These are phyloP conservation scores for Tulasnella sp. DNA, from an alignment of 768 basidiomycete genomes.

Conservation along the genomic window DNA sequence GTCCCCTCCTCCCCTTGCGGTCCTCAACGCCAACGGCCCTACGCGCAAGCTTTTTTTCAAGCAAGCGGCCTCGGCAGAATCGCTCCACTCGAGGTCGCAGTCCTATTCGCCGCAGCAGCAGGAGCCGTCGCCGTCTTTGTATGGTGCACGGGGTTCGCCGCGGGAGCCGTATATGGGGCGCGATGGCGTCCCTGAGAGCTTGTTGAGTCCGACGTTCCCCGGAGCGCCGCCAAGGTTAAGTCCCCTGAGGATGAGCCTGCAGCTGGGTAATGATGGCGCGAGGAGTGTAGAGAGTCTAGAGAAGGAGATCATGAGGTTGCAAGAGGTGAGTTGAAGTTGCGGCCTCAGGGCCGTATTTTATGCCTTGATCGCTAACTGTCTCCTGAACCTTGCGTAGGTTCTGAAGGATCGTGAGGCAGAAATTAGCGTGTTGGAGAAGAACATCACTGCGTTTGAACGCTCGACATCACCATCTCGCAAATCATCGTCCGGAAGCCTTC, in stretches of 20 bases:
- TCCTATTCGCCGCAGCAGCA: constrained; percentile 95
- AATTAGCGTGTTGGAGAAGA: constrained; percentile 60
- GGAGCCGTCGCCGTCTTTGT: constrained; percentile 32
- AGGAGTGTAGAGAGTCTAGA: constrained; percentile 65
- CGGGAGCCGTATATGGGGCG: constrained; percentile 2
- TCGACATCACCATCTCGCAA: constrained; percentile 10
- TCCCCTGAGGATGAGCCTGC: constrained; percentile 16
- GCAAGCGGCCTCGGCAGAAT: constrained; percentile 78
- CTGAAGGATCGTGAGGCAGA: constrained; percentile 88
- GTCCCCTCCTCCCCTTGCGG: constrained; percentile 6
- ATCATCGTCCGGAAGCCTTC: not conserved
- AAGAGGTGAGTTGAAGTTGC: constrained; percentile 43
- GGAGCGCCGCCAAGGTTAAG: constrained; percentile 3
- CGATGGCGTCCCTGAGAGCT: constrained; percentile 8
- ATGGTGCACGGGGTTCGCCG: constrained; percentile 16
- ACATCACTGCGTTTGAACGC: constrained; percentile 24
- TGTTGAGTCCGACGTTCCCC: constrained; percentile 13
- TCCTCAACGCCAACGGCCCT: not conserved
- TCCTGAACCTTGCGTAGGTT: no score
- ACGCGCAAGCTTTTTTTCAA: constrained; percentile 70
- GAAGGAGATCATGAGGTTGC: constrained; percentile 90
- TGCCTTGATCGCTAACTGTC: no score
- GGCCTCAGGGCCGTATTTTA: no score
- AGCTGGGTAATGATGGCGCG: constrained; percentile 1
- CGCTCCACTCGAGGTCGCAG: constrained; percentile 81